phyloP scores from a whole-genome alignment of 192 early-diverging fungal genomes.

The Coemansia sp. region DNA sequence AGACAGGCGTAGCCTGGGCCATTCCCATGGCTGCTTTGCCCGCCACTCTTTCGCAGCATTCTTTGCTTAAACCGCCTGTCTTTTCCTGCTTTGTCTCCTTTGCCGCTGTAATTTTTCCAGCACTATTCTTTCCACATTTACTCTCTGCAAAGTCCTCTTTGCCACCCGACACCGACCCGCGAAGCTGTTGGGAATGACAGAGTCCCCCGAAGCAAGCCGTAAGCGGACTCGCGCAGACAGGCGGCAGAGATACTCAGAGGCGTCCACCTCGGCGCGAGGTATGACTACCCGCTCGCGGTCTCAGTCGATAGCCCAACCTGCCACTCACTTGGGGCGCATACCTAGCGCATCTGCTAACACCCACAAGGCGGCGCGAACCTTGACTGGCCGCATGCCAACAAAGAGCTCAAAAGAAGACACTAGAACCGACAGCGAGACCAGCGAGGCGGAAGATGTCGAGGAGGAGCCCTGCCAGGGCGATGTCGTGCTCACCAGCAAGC shows the following conservation, averaged over 20 bases:
- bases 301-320: constrained; percentile 28
- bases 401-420: background rate
- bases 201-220: constrained; percentile 30
- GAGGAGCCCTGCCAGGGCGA: background rate
- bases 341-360: background rate
- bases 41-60: background rate
- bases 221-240: constrained; percentile 38
- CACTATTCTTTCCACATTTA: background rate
- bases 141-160: background rate
- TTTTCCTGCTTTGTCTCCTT: background rate
- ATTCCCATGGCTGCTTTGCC: background rate
- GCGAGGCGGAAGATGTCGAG: background rate
- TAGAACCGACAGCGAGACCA: background rate
- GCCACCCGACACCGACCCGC: background rate
- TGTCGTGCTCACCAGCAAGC: constrained; percentile 23
- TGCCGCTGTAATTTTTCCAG: background rate
- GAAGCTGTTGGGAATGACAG: constrained; percentile 22
- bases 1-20: background rate
- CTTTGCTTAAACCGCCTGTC: background rate
- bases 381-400: background rate
- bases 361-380: background rate
- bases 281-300: constrained; percentile 50
- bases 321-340: background rate
- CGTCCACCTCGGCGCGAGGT: constrained; percentile 11
- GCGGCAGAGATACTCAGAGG: constrained; percentile 15